Base-by-base conservation (phyloP, 148 eudicot species). In the Arctostaphylos glauca region DNA sequence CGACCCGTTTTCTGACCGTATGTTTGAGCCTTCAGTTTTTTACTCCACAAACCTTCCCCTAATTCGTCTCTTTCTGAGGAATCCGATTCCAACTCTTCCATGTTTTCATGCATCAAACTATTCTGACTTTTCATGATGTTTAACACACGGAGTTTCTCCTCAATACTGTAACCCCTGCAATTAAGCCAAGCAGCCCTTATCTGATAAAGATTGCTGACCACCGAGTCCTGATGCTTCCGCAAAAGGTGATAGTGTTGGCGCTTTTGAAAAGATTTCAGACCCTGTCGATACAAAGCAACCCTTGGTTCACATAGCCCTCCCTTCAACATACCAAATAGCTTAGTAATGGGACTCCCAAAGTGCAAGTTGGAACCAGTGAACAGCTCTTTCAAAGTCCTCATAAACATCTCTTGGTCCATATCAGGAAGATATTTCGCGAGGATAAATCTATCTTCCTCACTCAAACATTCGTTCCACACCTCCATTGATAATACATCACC, bases 291-390 rank as follows among this genome's bases (percentile, higher is more conserved):
- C 74, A 96, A 89, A 60, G 99, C 89, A 76, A 96, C 97, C 84
- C 99, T 89, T 7, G 99, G 99, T 82, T 96, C 99, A 70, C 97
- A 94, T 80, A 92, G 81, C 60, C 99, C 98, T 75, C 98, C 98
- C 84, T 94, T 94, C 88, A 96, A 86, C 98, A 96, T 92, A 76
- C 90, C 87, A 82, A 88, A 94, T 68, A 96, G 83, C 84, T 83
- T 87, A 62, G 81, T 84, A 43, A 93, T 46, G 62, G 99, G 99
- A 88, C 88, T 93, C 23, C 97, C 94, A 81, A 96, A 96, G 87
- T 96, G 93, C 77, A 94, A 84, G 84, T 93, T 94, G 18, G 78
- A 80, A 85, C 98, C 97, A 41, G 87, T 89, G 86, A 96, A 92
- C 47, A 96, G 92, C 87, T 96, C 97, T 86, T 93, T 94, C 92